Percentiles rank a stretch among this genome's conserved stretches.
phyloP scores from a whole-genome alignment of 495 filamentous ascomycete genomes.

The Aspergillus leporis region DNA sequence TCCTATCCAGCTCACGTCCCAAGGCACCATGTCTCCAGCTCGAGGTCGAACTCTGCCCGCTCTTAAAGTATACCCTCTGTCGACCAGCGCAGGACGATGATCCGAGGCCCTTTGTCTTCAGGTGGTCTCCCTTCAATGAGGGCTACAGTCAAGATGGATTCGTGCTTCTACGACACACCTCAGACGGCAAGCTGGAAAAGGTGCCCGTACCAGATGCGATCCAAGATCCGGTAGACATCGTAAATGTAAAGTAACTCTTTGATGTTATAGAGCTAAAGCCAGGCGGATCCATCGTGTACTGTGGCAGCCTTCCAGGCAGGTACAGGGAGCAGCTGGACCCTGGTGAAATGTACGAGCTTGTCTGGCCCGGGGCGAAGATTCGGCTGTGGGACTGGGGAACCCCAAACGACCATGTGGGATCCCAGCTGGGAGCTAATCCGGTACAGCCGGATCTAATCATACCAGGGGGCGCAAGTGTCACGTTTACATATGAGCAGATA shows the following conservation, averaged over 20 bases:
- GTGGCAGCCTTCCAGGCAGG: neutral
- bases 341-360: neutral
- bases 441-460: conserved; percentile 1
- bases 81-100: neutral
- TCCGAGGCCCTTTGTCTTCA: neutral
- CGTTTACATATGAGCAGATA: conserved; percentile 6
- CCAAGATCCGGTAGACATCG: neutral
- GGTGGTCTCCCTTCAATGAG: neutral
- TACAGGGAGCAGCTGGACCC: neutral
- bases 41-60: neutral
- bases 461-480: neutral
- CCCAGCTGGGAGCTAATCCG: neutral
- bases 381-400: neutral
- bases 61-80: neutral
- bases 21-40: neutral
- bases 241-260: neutral
- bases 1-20: neutral
- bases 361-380: neutral
- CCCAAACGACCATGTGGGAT: neutral
- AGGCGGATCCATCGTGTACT: neutral
- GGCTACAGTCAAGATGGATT: neutral
- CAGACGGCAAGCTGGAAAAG: neutral
- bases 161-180: neutral
- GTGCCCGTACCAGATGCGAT: neutral
- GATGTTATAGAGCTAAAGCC: neutral